Base-by-base conservation (phyloP, 768 basidiomycete genomes). In the Scleroderma bovista region DNA sequence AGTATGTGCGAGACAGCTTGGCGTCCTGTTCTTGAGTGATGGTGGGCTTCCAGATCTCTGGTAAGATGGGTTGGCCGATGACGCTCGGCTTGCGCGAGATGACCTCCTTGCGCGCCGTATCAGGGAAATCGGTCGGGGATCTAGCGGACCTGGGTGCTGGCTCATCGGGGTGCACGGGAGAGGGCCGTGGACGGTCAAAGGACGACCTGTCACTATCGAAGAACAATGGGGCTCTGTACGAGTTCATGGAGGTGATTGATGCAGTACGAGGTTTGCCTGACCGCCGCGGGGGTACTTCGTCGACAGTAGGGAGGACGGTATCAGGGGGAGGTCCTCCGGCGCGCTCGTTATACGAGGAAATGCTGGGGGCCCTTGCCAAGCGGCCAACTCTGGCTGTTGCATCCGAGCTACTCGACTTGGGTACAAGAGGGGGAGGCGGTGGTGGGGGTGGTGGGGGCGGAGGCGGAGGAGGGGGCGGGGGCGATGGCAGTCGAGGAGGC, bases 11-110 rank as follows among this genome's bases (percentile, higher is more conserved):
- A 2, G 72, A 70, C 37, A 68, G 59, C 12, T 70, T 58, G 0
- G 63, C 63, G 33, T 76, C 77, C 46, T 79, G 73, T 50, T 75
- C 72, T 1, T 73, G 69, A 1, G 75, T 69, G 17, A 73, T 69
- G 0, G 72, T 60, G 3, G 79, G 77, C 33, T 70, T 75, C 79
- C 79, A 80, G 26, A 79, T 61, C 50, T 78, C 75, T 13, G 72
- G 76, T 1, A 64, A 60, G 38, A 63, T 56, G 59, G 50, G 72
- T 59, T 50, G 68, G 57, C 44, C 62, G 61, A 12, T 69, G 58
- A 57, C 64, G 51, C 69, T 66, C 12, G 69, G 66, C 41, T 73
- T 62, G 31, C 65, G 62, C 16, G 59, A 61, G 24, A 69, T 60
- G 45, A 64, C 59, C 37, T 57, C 61, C 24, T 43, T 55, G 52